Base-by-base conservation (phyloP, 352 stramenopile species). In the Globisporangium uncinulatum region DNA sequence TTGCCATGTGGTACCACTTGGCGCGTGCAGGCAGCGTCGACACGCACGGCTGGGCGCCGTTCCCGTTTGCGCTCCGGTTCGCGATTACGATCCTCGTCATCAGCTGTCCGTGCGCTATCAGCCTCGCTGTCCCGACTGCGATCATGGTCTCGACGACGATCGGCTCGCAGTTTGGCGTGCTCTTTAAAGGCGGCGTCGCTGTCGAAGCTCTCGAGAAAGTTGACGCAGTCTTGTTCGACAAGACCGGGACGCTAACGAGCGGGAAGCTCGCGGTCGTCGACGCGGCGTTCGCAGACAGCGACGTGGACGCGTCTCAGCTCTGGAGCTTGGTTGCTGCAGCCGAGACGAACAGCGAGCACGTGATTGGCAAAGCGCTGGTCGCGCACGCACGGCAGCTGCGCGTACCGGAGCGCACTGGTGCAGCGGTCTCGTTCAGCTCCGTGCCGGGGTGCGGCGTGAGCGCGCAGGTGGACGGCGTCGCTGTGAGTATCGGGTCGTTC, bases 81-180 rank as follows among this genome's bases (percentile, higher is more conserved):
- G 79, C 74, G 29, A 87, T 92, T 65, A 88, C 83, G 6, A 73
- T 92, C 32, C 59, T 92, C 13, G 79, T 89, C 15, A 89, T 92
- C 61, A 89, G 78, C 54, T 89, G 80, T 32, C 83, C 83, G 4
- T 89, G 80, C 41, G 83, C 83, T 7, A 87, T 92, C 58, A 87
- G 81, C 47, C 69, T 92, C 9, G 80, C 80, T 1, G 76, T 89
- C 8, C 80, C 80, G 9, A 92, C 80, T 51, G 82, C 81, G 34
- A 81, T 90, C 17, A 83, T 92, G 76, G 83, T 94, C 7, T 75
- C 79, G 4, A 92, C 79, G 10, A 86, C 83, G 13, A 83, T 92
- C 57, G 84, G 84, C 6, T 87, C 84, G 9, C 79, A 89, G 44
- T 76, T 83, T 55, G 85, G 85, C 20, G 77, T 94, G 19, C 75